A percentile compares a stretch with the other conserved stretches of the same genome.
Evolutionary conservation across 2,329 filamentous ascomycete genomes (phyloP).

Genomic region (Tolypocladium pustulatum): DNA sequence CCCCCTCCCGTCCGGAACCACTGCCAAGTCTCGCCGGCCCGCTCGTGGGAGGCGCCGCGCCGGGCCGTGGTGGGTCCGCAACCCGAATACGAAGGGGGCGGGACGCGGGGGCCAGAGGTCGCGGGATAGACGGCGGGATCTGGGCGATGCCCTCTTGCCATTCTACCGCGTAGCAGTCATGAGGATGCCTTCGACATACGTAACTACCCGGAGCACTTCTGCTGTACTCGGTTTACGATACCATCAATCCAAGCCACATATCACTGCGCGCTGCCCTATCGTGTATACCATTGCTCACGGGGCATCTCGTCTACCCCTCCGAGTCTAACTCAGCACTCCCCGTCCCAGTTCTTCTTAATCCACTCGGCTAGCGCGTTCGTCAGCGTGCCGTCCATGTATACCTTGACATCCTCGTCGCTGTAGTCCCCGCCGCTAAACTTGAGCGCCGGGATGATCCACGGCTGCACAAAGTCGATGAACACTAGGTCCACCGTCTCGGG

Average conservation of each 20-base stretch:
- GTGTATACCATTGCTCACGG: neutral
- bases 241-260: too few species aligned
- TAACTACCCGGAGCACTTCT: neutral
- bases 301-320: neutral
- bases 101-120: neutral
- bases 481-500: constrained; percentile 76
- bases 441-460: constrained; percentile 68
- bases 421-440: constrained; percentile 47
- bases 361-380: constrained; percentile 46
- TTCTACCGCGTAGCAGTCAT: too few species aligned
- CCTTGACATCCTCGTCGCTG: constrained; percentile 32
- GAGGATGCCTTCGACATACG: too few species aligned
- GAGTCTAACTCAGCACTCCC: constrained; percentile 25
- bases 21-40: neutral
- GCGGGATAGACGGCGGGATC: neutral
- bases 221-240: too few species aligned
- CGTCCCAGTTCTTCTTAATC: constrained; percentile 49
- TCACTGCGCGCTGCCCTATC: neutral
- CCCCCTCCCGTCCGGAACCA: too few species aligned
- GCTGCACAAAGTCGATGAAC: constrained; percentile 84
- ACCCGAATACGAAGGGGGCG: neutral
- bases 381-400: constrained; percentile 43
- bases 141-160: too few species aligned
- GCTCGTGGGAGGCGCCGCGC: neutral
- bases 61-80: neutral